phyloP scores from a whole-genome alignment of 345 rosid genomes.

The Ailanthus altissimus region DNA sequence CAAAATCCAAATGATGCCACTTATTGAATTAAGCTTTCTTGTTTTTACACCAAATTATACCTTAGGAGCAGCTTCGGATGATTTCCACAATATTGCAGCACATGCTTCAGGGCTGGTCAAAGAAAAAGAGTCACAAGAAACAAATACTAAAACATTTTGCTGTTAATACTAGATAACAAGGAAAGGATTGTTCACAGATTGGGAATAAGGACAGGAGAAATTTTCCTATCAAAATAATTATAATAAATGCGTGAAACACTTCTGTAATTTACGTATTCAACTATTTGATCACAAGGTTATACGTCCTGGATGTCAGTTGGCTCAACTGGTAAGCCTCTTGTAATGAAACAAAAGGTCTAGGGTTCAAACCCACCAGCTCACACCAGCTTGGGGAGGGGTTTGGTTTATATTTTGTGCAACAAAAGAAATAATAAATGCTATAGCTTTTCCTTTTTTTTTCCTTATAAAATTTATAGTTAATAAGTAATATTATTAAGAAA shows the following conservation, averaged over 20 bases:
- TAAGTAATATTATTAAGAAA: background rate
- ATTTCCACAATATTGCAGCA: conserved; percentile 36
- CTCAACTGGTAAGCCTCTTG: no score
- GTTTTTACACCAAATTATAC: conserved; percentile 9
- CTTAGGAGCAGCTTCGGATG: conserved; percentile 37
- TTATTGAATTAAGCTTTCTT: background rate
- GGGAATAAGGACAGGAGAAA: background rate
- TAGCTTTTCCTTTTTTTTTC: background rate
- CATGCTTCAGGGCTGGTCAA: conserved; percentile 36
- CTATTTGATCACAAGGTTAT: background rate
- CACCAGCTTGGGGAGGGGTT: no score
- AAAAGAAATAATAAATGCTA: no score
- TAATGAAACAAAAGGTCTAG: no score
- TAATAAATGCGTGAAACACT: background rate
- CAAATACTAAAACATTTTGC: background rate
- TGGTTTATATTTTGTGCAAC: no score
- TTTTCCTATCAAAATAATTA: background rate
- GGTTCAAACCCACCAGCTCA: no score
- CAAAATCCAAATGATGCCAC: background rate
- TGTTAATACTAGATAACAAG: background rate
- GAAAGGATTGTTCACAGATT: background rate
- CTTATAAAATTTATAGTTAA: background rate
- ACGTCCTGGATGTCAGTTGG: background rate
- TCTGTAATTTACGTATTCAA: background rate
- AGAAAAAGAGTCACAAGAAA: conserved; percentile 18